Conservation (phyloP, 2,329 filamentous ascomycete genomes). For the Neonectria neomacrospora region DNA sequence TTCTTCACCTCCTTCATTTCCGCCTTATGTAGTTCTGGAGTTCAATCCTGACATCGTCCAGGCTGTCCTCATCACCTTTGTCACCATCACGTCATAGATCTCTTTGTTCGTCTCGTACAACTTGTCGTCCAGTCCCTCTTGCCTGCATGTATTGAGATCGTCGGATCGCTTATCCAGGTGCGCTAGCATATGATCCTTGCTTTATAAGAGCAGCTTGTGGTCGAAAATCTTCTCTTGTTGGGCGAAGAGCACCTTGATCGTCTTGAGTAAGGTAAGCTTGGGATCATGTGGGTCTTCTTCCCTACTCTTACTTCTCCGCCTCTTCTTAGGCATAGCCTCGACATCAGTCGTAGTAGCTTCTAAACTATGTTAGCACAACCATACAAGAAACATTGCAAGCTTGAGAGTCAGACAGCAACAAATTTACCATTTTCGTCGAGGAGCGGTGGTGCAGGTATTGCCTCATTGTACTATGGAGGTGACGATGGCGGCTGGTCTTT, state of each 20-base stretch:
- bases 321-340: neutral
- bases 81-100: neutral
- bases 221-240: neutral
- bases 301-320: neutral
- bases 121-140: conserved; percentile 1
- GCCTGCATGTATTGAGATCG: neutral
- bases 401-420: neutral
- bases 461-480: conserved; percentile 2
- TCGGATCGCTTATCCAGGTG: conserved; percentile 4
- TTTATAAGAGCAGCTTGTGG: neutral
- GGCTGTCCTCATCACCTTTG: conserved; percentile 2
- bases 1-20: neutral
- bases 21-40: neutral
- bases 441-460: neutral
- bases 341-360: neutral
- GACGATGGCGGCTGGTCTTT: neutral
- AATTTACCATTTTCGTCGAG: neutral
- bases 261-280: neutral
- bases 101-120: conserved; percentile 3
- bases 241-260: neutral
- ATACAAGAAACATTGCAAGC: neutral
- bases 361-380: neutral
- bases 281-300: neutral
- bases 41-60: neutral
- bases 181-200: neutral